Evolutionary conservation across 176 grass and related monocot species (phyloP).

Genomic region (Rhynchospora breviuscula): DNA sequence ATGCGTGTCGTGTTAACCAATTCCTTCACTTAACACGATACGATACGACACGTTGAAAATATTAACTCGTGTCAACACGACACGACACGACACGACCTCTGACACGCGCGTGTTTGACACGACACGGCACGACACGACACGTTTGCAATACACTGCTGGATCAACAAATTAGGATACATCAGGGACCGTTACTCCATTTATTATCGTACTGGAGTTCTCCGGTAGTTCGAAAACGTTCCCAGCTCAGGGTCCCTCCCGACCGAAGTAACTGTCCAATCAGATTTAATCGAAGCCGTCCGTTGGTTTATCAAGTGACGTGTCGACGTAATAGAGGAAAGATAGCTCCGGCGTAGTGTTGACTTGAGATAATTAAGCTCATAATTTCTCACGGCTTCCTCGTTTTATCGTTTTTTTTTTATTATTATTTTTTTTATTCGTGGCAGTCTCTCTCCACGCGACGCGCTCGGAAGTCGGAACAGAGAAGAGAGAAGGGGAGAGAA

Average conservation of each 20-base stretch:
- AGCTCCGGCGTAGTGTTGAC: not conserved
- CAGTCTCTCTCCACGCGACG: conserved; percentile 22
- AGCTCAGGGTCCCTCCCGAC: not conserved
- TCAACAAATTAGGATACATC: not conserved
- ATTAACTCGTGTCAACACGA: too few relatives aligned
- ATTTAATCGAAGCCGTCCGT: not conserved
- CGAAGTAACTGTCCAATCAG: not conserved
- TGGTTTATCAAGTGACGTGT: not conserved
- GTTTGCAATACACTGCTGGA: too few relatives aligned
- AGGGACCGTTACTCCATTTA: not conserved
- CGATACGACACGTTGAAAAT: too few relatives aligned
- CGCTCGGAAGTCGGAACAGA: conserved; percentile 22
- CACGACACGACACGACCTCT: too few relatives aligned
- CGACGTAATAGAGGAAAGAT: not conserved
- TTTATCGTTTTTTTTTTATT: not conserved
- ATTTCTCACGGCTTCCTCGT: conserved; percentile 19
- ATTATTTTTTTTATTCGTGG: not conserved
- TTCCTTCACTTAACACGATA: too few relatives aligned
- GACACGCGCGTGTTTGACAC: too few relatives aligned
- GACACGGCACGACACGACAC: too few relatives aligned
- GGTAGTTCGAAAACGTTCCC: not conserved
- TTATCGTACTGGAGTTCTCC: not conserved
- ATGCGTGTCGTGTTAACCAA: too few relatives aligned
- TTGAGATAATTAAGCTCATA: conserved; percentile 4
- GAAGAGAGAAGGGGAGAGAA: not conserved